Conservation (phyloP, 1,139 yeast species). For the Nakaseomyces delphensis region DNA sequence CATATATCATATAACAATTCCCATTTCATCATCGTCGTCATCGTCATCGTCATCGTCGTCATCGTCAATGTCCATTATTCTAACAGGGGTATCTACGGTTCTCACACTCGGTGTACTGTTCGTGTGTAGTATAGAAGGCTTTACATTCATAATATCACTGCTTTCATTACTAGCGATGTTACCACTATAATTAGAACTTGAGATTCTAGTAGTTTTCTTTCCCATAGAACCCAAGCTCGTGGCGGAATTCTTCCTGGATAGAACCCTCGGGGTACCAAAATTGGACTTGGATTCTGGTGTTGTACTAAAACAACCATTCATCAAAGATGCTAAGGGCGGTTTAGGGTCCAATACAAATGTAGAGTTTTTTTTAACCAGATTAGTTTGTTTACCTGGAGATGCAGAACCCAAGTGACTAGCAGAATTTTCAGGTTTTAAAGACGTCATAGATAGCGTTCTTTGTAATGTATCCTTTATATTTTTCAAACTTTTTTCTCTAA, state of each 20-base stretch:
- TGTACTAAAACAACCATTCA: slow-evolving; percentile 30
- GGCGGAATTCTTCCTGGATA: slow-evolving; percentile 22
- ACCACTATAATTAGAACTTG: not conserved
- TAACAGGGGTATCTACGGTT: not conserved
- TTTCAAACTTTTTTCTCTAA: slow-evolving; percentile 15
- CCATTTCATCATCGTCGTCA: slow-evolving; percentile 13
- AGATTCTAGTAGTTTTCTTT: not conserved
- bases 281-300: slow-evolving; percentile 27
- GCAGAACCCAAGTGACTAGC: not conserved
- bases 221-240: slow-evolving; percentile 9
- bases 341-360: slow-evolving; percentile 29
- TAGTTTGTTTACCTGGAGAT: slow-evolving; percentile 2
- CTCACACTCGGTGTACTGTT: not conserved
- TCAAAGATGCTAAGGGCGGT: slow-evolving; percentile 25
- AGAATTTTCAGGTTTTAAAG: slow-evolving; percentile 11
- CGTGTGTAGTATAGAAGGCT: slow-evolving; percentile 2
- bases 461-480: slow-evolving; percentile 23
- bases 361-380: slow-evolving; percentile 18
- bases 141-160: slow-evolving; percentile 3
- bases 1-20: slow-evolving; percentile 10
- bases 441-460: slow-evolving; percentile 27
- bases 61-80: slow-evolving; percentile 8
- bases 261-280: slow-evolving; percentile 21
- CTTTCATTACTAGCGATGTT: not conserved
- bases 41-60: slow-evolving; percentile 14